Evolutionary conservation across 164 flowering plant genomes (phyloP).

Genomic region (Pachysandra terminalis): DNA sequence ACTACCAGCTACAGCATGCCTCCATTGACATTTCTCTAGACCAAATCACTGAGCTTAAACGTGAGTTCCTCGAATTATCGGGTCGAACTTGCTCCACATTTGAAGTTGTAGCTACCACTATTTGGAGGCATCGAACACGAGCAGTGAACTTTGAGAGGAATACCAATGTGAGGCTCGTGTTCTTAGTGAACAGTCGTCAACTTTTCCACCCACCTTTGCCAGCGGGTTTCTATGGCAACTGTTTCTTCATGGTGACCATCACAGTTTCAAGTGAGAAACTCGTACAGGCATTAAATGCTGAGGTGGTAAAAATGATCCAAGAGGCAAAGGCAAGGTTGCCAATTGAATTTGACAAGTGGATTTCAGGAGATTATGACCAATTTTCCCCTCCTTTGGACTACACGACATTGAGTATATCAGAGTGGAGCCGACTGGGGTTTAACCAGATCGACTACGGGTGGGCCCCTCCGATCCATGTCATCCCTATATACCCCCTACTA

Average conservation of each 20-base stretch:
- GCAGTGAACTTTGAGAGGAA: too few relatives aligned
- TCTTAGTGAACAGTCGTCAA: slow-evolving; percentile 60
- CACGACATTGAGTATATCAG: slow-evolving; percentile 52
- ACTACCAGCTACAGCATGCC: too few relatives aligned
- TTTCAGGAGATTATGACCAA: slow-evolving; percentile 35
- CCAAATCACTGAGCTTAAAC: slow-evolving; percentile 38
- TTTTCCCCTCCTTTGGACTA: slow-evolving; percentile 44
- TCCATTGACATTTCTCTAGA: slow-evolving; percentile 37
- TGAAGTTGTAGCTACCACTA: slow-evolving; percentile 55
- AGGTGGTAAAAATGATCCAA: too few relatives aligned
- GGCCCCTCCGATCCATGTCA: slow-evolving; percentile 53
- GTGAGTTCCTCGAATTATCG: slow-evolving; percentile 24
- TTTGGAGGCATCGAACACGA: too few relatives aligned
- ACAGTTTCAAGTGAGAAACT: slow-evolving; percentile 23
- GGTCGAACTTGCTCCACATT: too few relatives aligned
- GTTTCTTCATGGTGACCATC: slow-evolving; percentile 58
- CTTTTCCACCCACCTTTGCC: too few relatives aligned
- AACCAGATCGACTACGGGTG: slow-evolving; percentile 58
- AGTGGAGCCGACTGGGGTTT: slow-evolving; percentile 67
- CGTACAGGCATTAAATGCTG: slow-evolving; percentile 21
- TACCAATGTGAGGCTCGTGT: slow-evolving; percentile 39
- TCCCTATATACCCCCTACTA: slow-evolving; percentile 60
- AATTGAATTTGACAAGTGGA: slow-evolving; percentile 36
- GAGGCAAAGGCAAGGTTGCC: slow-evolving; percentile 41
- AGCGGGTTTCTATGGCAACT: too few relatives aligned